Percentiles rank a stretch among this genome's conserved stretches.
Conservation (phyloP, 2,329 filamentous ascomycete species). For the Didymella keratinophila region DNA sequence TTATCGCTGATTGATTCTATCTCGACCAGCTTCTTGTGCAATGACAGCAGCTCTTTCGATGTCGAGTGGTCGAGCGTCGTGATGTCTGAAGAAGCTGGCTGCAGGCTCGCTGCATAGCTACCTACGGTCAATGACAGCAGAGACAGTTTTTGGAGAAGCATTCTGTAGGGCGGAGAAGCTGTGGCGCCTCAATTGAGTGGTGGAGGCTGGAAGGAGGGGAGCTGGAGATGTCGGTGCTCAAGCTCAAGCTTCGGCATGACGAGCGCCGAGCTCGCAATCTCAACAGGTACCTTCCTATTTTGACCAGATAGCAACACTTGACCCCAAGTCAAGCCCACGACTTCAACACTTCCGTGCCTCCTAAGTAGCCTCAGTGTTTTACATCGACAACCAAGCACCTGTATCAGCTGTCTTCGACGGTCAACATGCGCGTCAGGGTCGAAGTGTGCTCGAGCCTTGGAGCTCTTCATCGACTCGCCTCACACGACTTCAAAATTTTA, state of each 20-base stretch:
- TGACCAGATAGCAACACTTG: background rate
- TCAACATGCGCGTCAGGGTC: background rate
- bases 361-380: background rate
- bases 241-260: conserved; percentile 24
- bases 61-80: conserved; percentile 29
- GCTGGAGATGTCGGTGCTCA: conserved; percentile 16
- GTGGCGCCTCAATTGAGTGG: conserved; percentile 16
- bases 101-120: conserved; percentile 13
- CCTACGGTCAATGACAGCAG: conserved; percentile 24
- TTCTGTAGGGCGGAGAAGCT: conserved; percentile 10
- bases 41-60: conserved; percentile 65
- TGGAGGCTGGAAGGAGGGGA: conserved; percentile 13
- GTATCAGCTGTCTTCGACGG: background rate
- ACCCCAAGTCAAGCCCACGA: background rate
- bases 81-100: conserved; percentile 17
- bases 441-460: background rate
- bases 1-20: conserved; percentile 75
- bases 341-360: background rate
- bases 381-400: background rate
- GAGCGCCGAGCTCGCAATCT: conserved; percentile 14
- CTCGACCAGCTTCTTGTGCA: conserved; percentile 79
- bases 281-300: conserved; percentile 9
- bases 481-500: background rate
- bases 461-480: background rate
- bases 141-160: conserved; percentile 28